phyloP scores from a whole-genome alignment of 306 rosid genomes.

The Trifolium pratense region DNA sequence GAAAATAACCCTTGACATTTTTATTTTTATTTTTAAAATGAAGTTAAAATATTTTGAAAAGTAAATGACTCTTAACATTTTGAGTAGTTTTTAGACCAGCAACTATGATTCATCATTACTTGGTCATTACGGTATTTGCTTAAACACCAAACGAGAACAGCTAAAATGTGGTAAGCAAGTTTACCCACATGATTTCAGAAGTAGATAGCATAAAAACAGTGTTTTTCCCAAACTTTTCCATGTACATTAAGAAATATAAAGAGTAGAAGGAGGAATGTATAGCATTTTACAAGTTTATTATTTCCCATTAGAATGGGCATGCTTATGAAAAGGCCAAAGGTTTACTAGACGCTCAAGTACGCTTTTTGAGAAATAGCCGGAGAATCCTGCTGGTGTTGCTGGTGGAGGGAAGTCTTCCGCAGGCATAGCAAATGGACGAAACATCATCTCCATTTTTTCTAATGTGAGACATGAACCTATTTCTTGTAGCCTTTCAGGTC shows the following conservation, averaged over 20 bases:
- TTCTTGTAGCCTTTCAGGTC: constrained; percentile 98
- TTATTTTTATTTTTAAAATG: too few species aligned
- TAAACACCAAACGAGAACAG: not conserved
- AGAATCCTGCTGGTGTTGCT: constrained; percentile 82
- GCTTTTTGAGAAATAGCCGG: constrained; percentile 89
- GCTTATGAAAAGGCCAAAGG: constrained; percentile 96
- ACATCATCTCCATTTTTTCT: constrained; percentile 84
- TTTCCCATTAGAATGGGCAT: constrained; percentile 66
- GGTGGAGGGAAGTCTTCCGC: constrained; percentile 98
- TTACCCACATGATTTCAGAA: not conserved
- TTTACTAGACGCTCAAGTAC: constrained; percentile 92
- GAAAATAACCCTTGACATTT: too few species aligned
- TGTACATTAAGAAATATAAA: constrained; percentile 27
- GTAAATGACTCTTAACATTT: too few species aligned
- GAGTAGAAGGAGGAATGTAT: constrained; percentile 15
- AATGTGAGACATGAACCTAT: constrained; percentile 83
- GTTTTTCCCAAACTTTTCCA: not conserved
- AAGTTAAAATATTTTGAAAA: too few species aligned
- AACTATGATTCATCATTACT: not conserved
- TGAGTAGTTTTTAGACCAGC: too few species aligned
- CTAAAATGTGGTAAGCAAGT: not conserved
- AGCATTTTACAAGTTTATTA: constrained; percentile 40
- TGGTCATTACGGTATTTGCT: not conserved
- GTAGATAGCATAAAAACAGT: not conserved
- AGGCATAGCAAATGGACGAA: constrained; percentile 93